Base-by-base conservation (phyloP, 768 basidiomycete genomes). In the Boletus rufocinnamomeus region DNA sequence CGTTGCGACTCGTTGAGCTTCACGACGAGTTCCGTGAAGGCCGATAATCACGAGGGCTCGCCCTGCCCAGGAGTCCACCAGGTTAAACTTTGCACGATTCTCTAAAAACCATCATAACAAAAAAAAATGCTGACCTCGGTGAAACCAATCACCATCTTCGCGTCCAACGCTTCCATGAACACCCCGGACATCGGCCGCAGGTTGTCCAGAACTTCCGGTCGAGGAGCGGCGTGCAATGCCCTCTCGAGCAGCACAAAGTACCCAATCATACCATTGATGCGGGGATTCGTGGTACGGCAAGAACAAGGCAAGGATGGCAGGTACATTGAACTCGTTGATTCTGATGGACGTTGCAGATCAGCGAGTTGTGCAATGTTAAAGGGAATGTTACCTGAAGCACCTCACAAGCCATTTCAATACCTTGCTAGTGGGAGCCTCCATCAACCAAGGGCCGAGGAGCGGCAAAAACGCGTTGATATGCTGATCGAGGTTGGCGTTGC, bases 261-360 rank as follows among this genome's bases (percentile, higher is more conserved):
- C 0, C 69, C 71, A 34, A 68, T 64, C 45, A 74, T 54, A 34
- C 66, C 63, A 17, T 69, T 56, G 4, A 73, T 98, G 94, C 0
- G 91, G 87, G 6, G 95, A 91, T 64, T 95, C 93, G 67, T 98
- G 94, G 69, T 96, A 98, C 0, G 97, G 97, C 32, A 98, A 76
- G 74, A 98, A 98, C 25, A 94, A 77, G 9, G 86, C 75, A 7
- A 98, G 79, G 28, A 95, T 69, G 25, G 82, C 80, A 54, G 88
- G 82, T 54, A 95, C 80, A 66, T 98, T 97, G 77, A 98, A 94
- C 70, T 98, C 95, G 68, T 98, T 83, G 28, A 98, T 85, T 70
- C 96, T 98, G 19, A n/a, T 13, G 40, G 27, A 41, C 3, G 28
- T 62, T 50, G 41, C 7, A 47, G 32, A 45, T 52, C 14, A 46